Percentiles rank a stretch among this genome's conserved stretches.
Evolutionary conservation across 2,329 filamentous ascomycete species (phyloP).

Genomic region (Fusarium sp.): DNA sequence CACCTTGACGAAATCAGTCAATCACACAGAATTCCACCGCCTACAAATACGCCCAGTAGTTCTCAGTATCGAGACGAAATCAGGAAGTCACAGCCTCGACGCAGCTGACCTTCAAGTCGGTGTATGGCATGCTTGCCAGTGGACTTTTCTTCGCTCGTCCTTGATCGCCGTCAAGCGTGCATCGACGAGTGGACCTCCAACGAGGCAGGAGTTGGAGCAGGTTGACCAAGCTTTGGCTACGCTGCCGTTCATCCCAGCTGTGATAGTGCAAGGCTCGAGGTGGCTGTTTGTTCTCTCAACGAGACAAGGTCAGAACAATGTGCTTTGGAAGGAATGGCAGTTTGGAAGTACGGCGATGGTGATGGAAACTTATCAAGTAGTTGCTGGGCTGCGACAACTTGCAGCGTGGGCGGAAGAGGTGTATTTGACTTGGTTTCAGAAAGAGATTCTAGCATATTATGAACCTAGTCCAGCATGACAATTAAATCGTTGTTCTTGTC

Average conservation of each 20-base stretch:
- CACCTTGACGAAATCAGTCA: neutral
- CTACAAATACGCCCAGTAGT: neutral
- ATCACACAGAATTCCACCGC: slow-evolving; percentile 5
- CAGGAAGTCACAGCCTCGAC: neutral
- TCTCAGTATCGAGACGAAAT: slow-evolving; percentile 6
- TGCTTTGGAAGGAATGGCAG: slow-evolving; percentile 17
- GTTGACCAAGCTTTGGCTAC: neutral
- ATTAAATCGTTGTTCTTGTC: neutral
- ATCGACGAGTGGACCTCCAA: neutral
- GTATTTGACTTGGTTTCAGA: slow-evolving; percentile 25
- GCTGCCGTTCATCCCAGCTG: slow-evolving; percentile 18
- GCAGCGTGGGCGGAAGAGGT: slow-evolving; percentile 15
- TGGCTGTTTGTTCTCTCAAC: slow-evolving; percentile 29
- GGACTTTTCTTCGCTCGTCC: neutral
- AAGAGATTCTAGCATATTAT: neutral
- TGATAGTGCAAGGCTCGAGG: slow-evolving; percentile 25
- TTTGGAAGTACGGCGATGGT: slow-evolving; percentile 20
- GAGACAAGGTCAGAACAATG: slow-evolving; percentile 12
- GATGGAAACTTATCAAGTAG: slow-evolving; percentile 14
- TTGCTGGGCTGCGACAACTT: slow-evolving; percentile 25
- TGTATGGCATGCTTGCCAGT: neutral
- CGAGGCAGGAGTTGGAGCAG: neutral
- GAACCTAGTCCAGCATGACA: neutral
- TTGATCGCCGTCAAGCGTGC: neutral
- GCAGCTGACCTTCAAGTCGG: neutral